Evolutionary conservation across 225 moss, liverwort and hornwort genomes (phyloP).

Genomic region (Physcomitrellopsis africana): DNA sequence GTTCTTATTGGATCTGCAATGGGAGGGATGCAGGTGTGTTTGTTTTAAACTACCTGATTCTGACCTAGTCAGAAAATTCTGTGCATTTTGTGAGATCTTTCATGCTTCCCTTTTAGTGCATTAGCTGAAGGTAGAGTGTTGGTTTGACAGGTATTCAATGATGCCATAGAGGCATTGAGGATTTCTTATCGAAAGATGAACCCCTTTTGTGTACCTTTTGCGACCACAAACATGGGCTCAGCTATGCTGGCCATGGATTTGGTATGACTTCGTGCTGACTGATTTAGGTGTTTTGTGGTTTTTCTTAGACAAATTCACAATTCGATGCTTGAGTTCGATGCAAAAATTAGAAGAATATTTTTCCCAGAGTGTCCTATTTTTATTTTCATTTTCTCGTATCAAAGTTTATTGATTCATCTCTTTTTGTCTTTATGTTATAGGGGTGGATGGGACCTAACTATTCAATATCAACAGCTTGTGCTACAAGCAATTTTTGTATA

Average conservation of each 20-base stretch:
- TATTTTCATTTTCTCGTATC: neutral
- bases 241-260: slow-evolving; percentile 69
- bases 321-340: no score
- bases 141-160: slow-evolving; percentile 54
- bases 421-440: slow-evolving; percentile 23
- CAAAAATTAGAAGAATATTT: no score
- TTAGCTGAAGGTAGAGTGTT: slow-evolving; percentile 22
- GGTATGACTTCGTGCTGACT: slow-evolving; percentile 32
- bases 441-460: slow-evolving; percentile 72
- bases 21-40: slow-evolving; percentile 63
- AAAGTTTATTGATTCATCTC: neutral
- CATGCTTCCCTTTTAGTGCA: neutral
- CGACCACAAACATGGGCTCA: slow-evolving; percentile 66
- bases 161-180: slow-evolving; percentile 59
- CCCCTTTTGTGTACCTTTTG: slow-evolving; percentile 67
- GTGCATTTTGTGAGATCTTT: slow-evolving; percentile 3
- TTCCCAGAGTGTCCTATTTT: neutral
- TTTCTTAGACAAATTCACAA: neutral
- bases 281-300: neutral
- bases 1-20: slow-evolving; percentile 68
- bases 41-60: neutral
- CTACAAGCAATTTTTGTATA: slow-evolving; percentile 68
- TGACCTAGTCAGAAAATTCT: neutral
- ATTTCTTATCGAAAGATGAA: slow-evolving; percentile 67
- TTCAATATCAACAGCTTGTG: slow-evolving; percentile 68